Percentiles rank a stretch among this genome's conserved stretches.
phyloP scores from a whole-genome alignment of 1,284 basidiomycete genomes.

The Marasmius sp. region DNA sequence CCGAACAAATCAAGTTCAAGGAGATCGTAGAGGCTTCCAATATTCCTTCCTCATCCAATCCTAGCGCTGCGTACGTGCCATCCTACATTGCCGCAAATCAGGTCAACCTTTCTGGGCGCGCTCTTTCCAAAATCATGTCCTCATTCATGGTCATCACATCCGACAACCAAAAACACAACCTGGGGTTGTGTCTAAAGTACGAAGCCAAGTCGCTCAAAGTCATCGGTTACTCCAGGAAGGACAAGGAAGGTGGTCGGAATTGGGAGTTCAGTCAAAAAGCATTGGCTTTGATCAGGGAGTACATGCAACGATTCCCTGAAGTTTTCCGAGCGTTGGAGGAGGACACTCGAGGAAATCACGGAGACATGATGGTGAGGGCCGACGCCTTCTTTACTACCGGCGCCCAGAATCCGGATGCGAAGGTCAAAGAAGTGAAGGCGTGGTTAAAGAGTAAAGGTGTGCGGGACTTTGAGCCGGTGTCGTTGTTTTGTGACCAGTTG shows the following conservation, averaged over 20 bases:
- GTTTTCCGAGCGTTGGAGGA: constrained; percentile 72
- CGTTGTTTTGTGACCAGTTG: constrained; percentile 90
- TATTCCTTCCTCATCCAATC: constrained; percentile 9
- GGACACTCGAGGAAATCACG: constrained; percentile 34
- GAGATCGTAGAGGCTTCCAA: constrained; percentile 57
- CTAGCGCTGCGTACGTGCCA: constrained; percentile 68
- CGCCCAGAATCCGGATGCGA: constrained; percentile 55
- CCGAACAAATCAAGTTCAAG: constrained; percentile 81
- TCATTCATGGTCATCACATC: constrained; percentile 84
- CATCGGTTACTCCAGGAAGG: constrained; percentile 89
- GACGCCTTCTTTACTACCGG: constrained; percentile 68
- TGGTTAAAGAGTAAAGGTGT: constrained; percentile 92
- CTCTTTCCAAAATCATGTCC: constrained; percentile 88
- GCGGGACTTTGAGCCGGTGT: constrained; percentile 89
- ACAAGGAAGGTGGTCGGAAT: constrained; percentile 75
- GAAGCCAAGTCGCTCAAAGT: constrained; percentile 97
- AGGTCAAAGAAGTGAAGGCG: constrained; percentile 74
- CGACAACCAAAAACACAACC: constrained; percentile 82
- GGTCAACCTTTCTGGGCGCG: constrained; percentile 72
- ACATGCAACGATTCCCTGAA: constrained; percentile 82
- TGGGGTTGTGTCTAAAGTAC: constrained; percentile 95
- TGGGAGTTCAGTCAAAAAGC: constrained; percentile 97
- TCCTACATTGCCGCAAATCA: constrained; percentile 74
- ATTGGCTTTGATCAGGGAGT: constrained; percentile 78
- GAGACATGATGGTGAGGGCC: constrained; percentile 53